Conservation (phyloP, 78 protist genomes). For the Guillardia theta region DNA sequence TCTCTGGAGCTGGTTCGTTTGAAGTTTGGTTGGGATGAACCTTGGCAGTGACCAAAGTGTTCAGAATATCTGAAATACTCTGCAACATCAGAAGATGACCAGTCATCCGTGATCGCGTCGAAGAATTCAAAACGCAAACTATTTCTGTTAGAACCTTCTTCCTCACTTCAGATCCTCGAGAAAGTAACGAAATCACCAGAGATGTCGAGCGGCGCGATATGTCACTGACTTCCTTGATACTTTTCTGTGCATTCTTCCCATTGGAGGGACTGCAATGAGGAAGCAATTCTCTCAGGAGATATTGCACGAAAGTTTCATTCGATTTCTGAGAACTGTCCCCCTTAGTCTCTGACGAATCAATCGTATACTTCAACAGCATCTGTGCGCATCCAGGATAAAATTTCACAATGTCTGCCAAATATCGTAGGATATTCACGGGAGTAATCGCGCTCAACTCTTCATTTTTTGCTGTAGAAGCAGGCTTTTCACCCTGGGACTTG, state of each 20-base stretch:
- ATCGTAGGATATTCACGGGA: background rate
- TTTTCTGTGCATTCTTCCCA: background rate
- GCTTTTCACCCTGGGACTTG: too few relatives aligned
- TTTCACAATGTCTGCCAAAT: background rate
- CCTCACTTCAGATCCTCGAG: background rate
- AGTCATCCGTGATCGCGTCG: background rate
- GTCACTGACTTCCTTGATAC: too few relatives aligned
- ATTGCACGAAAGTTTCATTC: background rate
- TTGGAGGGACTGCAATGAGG: background rate
- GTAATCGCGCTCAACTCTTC: background rate
- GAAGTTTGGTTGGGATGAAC: background rate
- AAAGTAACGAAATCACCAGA: background rate
- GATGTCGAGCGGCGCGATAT: background rate
- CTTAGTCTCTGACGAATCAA: background rate
- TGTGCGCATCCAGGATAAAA: background rate
- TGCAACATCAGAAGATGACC: background rate
- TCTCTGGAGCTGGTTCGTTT: background rate
- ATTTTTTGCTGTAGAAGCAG: background rate
- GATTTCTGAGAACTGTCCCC: too few relatives aligned
- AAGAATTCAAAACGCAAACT: background rate
- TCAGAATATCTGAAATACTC: background rate
- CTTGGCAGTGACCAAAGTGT: background rate
- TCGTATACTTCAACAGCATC: background rate
- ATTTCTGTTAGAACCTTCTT: background rate
- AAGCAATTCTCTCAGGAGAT: background rate